These are phyloP conservation scores for Vinca minor DNA, from an alignment of 257 asterid species.

Conservation along the genomic window DNA sequence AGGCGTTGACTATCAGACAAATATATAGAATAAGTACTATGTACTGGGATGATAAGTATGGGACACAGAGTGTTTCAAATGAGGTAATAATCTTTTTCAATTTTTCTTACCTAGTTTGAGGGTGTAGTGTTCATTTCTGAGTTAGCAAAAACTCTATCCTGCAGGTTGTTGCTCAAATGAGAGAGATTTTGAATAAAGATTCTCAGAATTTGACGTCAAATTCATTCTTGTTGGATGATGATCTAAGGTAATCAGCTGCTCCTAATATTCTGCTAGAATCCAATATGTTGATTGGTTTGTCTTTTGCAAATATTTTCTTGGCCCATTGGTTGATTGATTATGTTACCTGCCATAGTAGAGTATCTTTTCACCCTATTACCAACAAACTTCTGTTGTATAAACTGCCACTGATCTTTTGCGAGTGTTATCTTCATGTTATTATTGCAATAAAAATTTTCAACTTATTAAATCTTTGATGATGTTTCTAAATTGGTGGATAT, in stretches of 20 bases:
- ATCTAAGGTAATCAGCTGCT: constrained; percentile 58
- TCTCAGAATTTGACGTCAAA: constrained; percentile 79
- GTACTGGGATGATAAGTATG: constrained; percentile 99
- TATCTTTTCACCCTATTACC: too few species aligned
- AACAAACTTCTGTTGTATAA: too few species aligned
- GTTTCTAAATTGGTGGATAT: too few species aligned
- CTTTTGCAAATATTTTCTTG: background rate
- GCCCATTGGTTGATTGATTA: background rate
- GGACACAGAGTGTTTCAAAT: constrained; percentile 94
- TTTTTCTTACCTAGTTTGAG: constrained; percentile 4
- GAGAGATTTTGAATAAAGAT: constrained; percentile 83
- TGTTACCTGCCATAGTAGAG: background rate
- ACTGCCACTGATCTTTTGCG: too few species aligned
- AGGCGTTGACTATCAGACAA: constrained; percentile 89
- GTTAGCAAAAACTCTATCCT: constrained; percentile 12
- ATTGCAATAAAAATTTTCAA: too few species aligned
- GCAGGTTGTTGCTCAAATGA: constrained; percentile 97
- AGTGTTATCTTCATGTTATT: too few species aligned
- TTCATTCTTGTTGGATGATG: constrained; percentile 94
- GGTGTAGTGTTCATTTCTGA: background rate
- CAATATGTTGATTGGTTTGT: background rate
- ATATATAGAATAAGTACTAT: constrained; percentile 94
- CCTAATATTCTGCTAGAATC: background rate
- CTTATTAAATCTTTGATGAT: too few species aligned
- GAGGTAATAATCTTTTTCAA: constrained; percentile 49